Conservation (phyloP, 768 basidiomycete genomes). For the Leccinellum albellum region DNA sequence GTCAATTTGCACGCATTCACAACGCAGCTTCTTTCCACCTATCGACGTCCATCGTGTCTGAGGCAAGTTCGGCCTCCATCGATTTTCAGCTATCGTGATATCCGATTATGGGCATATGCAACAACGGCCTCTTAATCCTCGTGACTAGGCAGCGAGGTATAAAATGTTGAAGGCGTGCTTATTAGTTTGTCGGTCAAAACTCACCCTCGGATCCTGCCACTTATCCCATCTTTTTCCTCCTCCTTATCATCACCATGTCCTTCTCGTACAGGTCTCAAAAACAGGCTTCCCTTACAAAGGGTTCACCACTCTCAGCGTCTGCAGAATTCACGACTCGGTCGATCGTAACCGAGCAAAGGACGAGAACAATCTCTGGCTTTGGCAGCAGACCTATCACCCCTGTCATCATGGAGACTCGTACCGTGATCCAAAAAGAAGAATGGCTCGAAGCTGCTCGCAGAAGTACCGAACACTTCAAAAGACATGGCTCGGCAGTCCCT, state of each 20-base stretch:
- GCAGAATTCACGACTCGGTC: slow-evolving; percentile 5
- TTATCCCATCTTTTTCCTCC: background rate
- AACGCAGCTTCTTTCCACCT: slow-evolving; percentile 1
- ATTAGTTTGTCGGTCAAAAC: background rate
- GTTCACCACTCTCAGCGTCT: slow-evolving; percentile 13
- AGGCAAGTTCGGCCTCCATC: background rate
- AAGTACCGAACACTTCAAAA: slow-evolving; percentile 28
- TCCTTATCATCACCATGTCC: slow-evolving; percentile 16
- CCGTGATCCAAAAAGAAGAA: slow-evolving; percentile 22
- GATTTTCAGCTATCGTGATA: slow-evolving; percentile 1
- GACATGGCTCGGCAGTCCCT: slow-evolving; percentile 27
- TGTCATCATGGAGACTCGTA: slow-evolving; percentile 4
- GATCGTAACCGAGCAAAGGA: slow-evolving; percentile 4
- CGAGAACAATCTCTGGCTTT: slow-evolving; percentile 18
- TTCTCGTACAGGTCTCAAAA: slow-evolving; percentile 14
- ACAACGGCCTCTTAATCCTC: background rate
- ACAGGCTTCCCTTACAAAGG: slow-evolving; percentile 2
- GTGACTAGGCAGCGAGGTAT: slow-evolving; percentile 5
- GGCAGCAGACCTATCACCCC: slow-evolving; percentile 19
- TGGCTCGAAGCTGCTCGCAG: slow-evolving; percentile 29
- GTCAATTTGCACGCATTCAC: slow-evolving; percentile 1
- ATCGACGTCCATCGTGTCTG: slow-evolving; percentile 20
- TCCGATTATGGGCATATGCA: background rate
- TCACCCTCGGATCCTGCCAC: background rate
- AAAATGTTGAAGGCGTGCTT: slow-evolving; percentile 4